Evolutionary conservation across 1,284 basidiomycete genomes (phyloP), one percentile per base, ranked within the genome.

Genomic region (Rhodotorula sp.): DNA sequence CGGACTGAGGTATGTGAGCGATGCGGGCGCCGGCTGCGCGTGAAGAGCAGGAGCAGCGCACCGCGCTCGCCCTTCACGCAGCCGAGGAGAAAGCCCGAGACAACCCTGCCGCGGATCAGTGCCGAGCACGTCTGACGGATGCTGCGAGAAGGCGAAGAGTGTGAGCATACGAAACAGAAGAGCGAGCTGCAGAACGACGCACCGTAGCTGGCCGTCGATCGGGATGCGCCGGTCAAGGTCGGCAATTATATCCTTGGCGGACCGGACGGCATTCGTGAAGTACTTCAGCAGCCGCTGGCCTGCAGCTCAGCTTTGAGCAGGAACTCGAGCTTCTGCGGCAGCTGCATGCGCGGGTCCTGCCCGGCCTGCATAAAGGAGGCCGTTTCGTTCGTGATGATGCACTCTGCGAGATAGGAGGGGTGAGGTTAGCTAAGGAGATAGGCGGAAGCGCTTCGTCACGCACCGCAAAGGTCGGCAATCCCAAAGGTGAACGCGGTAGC

Each of bases 211-310:
- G 7, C 41, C 58, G 13, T 41, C 29, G 17, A 12, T 34, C 8
- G 44, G 9, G 10, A 60, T 60, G 9, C 44, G 58, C 58, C 22
- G 22, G 41, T 60, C 58, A 32, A 60, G 58, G 58, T 60, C 58
- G 32, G 22, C 44, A 22, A 60, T 60, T 21, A 48, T 48, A 21
- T 37, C n/a, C 12, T 34, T 27, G 13, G 44, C 44, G 12, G 29
- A 46, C 58, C 58, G 48, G 10, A 12, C 22, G 8, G 41, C 44
- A 41, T 48, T n/a, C 7, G 50, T 51, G 32, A 60, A 34, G 50
- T 51, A 51, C 50, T 48, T 48, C 19, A 48, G 46, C 46, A 48
- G 19, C 46, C 46, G 37, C 32, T 19, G 22, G 22, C 4, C 21
- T 44, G 29, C 29, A 44, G 41, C 58, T 51, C 50, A n/a, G 29